These are phyloP conservation scores for Mycena amicta DNA, from an alignment of 768 basidiomycete species.

Conservation along the genomic window DNA sequence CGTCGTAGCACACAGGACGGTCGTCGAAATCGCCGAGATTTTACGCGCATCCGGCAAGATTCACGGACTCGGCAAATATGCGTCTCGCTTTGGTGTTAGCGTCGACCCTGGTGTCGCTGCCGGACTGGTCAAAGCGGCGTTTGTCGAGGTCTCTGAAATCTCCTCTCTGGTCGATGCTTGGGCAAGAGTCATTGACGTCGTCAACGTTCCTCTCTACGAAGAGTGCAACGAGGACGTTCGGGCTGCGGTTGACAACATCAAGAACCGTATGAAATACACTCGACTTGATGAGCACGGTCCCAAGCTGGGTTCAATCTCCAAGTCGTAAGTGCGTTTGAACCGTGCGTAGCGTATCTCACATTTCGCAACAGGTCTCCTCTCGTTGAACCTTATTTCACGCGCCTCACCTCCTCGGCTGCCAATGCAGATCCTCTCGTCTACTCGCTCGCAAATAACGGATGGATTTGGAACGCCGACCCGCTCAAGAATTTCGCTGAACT, in stretches of 20 bases:
- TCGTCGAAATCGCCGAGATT: constrained; percentile 67
- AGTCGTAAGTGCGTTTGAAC: constrained; percentile 56
- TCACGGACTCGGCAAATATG: constrained; percentile 58
- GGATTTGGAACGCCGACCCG: constrained; percentile 98
- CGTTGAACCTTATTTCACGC: constrained; percentile 92
- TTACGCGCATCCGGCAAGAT: constrained; percentile 58
- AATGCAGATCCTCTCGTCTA: constrained; percentile 57
- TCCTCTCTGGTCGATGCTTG: constrained; percentile 70
- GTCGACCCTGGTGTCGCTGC: constrained; percentile 70
- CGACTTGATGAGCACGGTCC: constrained; percentile 85
- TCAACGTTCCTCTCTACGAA: constrained; percentile 87
- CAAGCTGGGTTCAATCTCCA: constrained; percentile 76
- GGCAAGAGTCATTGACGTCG: constrained; percentile 75
- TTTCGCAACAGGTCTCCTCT: constrained; percentile 65
- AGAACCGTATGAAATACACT: constrained; percentile 76
- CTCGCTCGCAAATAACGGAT: constrained; percentile 95
- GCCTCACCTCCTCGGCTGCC: constrained; percentile 49
- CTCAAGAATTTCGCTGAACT: constrained; percentile 90
- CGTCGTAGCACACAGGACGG: constrained; percentile 57
- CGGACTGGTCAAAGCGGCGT: constrained; percentile 73
- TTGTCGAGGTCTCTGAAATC: constrained; percentile 47
- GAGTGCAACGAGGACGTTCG: constrained; percentile 86
- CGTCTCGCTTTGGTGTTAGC: constrained; percentile 66
- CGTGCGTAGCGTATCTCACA: neutral
- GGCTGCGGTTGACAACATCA: constrained; percentile 72